Conservation (phyloP, 176 grass and related monocot species). For the Aegilops bicornis region DNA sequence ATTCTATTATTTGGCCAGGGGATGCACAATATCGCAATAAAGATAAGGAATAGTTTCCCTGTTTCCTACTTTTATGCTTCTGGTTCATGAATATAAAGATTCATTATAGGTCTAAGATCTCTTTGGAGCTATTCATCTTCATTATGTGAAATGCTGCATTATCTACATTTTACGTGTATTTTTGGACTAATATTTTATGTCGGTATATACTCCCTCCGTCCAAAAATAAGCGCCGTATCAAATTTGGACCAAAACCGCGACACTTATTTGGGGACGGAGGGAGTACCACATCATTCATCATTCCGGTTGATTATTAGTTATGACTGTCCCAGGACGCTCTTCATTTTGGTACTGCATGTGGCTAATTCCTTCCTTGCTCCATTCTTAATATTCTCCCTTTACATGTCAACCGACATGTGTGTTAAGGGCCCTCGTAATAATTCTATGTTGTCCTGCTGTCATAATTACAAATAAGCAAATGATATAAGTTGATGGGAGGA, state of each 20-base stretch:
- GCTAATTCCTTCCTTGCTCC: neutral
- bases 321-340: slow-evolving; percentile 21
- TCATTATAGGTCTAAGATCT: neutral
- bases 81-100: no score
- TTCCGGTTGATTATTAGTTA: neutral
- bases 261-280: no score
- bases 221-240: no score
- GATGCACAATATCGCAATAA: no score
- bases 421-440: slow-evolving; percentile 4
- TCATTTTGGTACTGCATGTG: slow-evolving; percentile 20
- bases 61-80: no score
- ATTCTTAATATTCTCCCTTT: slow-evolving; percentile 20
- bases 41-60: no score
- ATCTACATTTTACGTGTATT: neutral
- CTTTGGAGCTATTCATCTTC: neutral
- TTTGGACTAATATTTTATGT: neutral
- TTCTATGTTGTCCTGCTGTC: slow-evolving; percentile 27
- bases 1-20: no score
- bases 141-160: neutral
- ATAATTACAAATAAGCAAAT: slow-evolving; percentile 31
- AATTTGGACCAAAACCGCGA: no score
- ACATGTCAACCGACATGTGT: slow-evolving; percentile 11
- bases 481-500: slow-evolving; percentile 18
- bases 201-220: no score
- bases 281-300: slow-evolving; percentile 3